Evolutionary conservation across 1,284 basidiomycete species (phyloP).

Genomic region (Ceratobasidium sp.): DNA sequence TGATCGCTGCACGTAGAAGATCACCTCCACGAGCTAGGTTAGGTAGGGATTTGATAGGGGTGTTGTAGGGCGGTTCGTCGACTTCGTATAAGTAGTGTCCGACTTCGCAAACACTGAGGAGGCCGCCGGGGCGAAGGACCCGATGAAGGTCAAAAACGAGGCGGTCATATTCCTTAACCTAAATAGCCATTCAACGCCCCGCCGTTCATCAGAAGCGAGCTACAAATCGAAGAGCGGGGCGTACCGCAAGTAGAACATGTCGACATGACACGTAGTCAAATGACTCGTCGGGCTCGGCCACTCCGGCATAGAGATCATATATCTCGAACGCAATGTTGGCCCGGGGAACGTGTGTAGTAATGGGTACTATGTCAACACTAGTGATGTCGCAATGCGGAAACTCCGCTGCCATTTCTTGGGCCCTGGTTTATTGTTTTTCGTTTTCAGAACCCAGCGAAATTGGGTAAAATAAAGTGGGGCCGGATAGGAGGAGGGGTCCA

Average conservation of each 20-base stretch:
- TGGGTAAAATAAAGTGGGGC: too few species aligned
- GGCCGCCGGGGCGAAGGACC: constrained; percentile 21
- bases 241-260: constrained; percentile 28
- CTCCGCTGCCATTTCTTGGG: constrained; percentile 42
- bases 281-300: constrained; percentile 36
- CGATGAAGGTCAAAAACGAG: constrained; percentile 37
- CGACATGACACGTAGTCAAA: constrained; percentile 44
- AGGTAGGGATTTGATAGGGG: background rate
- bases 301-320: constrained; percentile 38
- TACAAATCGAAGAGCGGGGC: background rate
- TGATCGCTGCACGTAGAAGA: background rate
- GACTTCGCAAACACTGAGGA: constrained; percentile 34
- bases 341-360: constrained; percentile 22
- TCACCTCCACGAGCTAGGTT: background rate
- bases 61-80: constrained; percentile 38
- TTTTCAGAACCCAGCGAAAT: too few species aligned
- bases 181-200: background rate
- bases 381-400: constrained; percentile 44
- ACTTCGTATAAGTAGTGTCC: constrained; percentile 30
- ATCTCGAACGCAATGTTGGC: constrained; percentile 38
- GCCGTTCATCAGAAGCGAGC: background rate
- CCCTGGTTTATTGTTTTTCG: constrained; percentile 12
- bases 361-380: constrained; percentile 31
- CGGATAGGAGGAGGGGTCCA: too few species aligned
- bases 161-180: constrained; percentile 45